phyloP scores from a whole-genome alignment of 2,329 filamentous ascomycete species.

The Paecilomyces dactylethromorphus region DNA sequence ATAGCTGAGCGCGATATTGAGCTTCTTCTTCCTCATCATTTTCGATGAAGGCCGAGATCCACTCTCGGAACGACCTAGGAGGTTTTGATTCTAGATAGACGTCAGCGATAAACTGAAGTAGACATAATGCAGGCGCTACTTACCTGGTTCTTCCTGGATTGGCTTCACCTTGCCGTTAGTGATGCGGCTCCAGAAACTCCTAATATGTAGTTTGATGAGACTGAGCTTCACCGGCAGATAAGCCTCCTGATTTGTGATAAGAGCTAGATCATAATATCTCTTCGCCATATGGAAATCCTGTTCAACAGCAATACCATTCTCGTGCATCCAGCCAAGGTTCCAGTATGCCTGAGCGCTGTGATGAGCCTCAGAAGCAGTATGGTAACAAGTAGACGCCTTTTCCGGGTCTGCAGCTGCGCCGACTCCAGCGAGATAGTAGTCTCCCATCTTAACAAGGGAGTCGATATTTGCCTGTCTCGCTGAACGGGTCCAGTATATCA shows the following conservation, averaged over 20 bases:
- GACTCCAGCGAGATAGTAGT: slow-evolving; percentile 85
- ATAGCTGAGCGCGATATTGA: slow-evolving; percentile 55
- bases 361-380: slow-evolving; percentile 82
- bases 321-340: slow-evolving; percentile 99
- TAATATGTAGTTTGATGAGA: slow-evolving; percentile 72
- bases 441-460: slow-evolving; percentile 93
- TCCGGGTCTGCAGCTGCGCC: slow-evolving; percentile 66
- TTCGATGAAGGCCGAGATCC: slow-evolving; percentile 78
- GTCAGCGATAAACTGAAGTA: slow-evolving; percentile 19
- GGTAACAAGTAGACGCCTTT: slow-evolving; percentile 90
- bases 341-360: slow-evolving; percentile 92
- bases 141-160: slow-evolving; percentile 83
- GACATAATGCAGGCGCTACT: slow-evolving; percentile 22
- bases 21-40: slow-evolving; percentile 58
- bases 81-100: slow-evolving; percentile 54
- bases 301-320: slow-evolving; percentile 85
- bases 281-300: slow-evolving; percentile 98
- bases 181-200: slow-evolving; percentile 91
- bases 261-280: slow-evolving; percentile 85
- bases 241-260: slow-evolving; percentile 87
- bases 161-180: slow-evolving; percentile 87
- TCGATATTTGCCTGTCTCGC: slow-evolving; percentile 91
- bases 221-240: slow-evolving; percentile 89
- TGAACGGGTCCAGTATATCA: slow-evolving; percentile 93
- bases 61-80: slow-evolving; percentile 74